Evolutionary conservation across 1,284 basidiomycete species (phyloP).

Genomic region (Cutaneotrichosporon sp.): DNA sequence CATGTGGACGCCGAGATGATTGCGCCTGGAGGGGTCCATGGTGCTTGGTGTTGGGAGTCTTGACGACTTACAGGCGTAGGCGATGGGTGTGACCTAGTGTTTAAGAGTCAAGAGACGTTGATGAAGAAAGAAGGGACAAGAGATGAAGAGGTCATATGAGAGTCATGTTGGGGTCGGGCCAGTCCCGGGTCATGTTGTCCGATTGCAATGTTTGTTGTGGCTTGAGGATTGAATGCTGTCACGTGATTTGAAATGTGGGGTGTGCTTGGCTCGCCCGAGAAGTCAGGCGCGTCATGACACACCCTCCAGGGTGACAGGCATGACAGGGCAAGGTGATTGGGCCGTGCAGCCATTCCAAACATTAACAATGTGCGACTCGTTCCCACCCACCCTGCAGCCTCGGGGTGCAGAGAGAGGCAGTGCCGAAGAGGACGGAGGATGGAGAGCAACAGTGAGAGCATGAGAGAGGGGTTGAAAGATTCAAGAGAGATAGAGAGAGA

Average conservation of each 20-base stretch:
- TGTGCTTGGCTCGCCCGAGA: background rate
- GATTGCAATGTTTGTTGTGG: slow-evolving; percentile 6
- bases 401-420: background rate
- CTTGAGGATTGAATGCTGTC: background rate
- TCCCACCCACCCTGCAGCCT: background rate
- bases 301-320: background rate
- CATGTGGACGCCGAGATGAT: slow-evolving; percentile 4
- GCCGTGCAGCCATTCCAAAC: background rate
- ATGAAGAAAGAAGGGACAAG: background rate
- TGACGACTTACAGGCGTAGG: background rate
- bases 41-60: background rate
- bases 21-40: slow-evolving; percentile 11
- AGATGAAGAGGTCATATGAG: too few species aligned
- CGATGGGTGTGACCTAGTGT: too few species aligned
- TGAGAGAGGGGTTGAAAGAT: too few species aligned
- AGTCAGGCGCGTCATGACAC: background rate
- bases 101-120: background rate
- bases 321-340: background rate
- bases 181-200: background rate
- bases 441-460: too few species aligned
- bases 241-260: background rate
- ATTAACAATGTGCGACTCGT: background rate
- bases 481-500: too few species aligned
- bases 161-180: slow-evolving; percentile 4
- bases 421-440: too few species aligned